A percentile compares a stretch with the other conserved stretches of the same genome.
Evolutionary conservation across 768 basidiomycete species (phyloP).

Genomic region (Leucocoprinus birnbaumii): DNA sequence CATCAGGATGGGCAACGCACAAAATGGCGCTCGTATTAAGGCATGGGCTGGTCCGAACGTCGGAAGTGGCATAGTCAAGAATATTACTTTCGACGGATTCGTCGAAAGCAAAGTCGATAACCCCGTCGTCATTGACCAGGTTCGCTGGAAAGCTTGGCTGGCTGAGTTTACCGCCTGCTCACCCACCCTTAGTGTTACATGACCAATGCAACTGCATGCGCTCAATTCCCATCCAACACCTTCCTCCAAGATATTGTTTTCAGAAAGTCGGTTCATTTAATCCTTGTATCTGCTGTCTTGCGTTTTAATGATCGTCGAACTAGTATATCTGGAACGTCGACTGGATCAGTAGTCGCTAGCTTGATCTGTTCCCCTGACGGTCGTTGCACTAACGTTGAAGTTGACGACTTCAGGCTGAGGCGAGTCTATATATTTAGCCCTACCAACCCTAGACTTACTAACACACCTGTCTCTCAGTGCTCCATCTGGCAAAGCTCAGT

Average conservation of each 20-base stretch:
- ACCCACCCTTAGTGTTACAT: slow-evolving; percentile 55
- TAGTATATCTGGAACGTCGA: slow-evolving; percentile 58
- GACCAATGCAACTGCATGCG: slow-evolving; percentile 42
- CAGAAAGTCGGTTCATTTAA: slow-evolving; percentile 33
- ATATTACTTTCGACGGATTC: slow-evolving; percentile 53
- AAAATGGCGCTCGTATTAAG: slow-evolving; percentile 70
- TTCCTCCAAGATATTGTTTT: slow-evolving; percentile 58
- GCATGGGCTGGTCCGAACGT: slow-evolving; percentile 61
- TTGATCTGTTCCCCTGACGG: slow-evolving; percentile 55
- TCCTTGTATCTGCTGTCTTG: background rate
- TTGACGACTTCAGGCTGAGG: slow-evolving; percentile 43
- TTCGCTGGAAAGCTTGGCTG: no score
- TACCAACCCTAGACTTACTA: background rate
- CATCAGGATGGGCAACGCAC: slow-evolving; percentile 56
- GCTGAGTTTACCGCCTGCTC: no score
- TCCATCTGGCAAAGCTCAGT: slow-evolving; percentile 41
- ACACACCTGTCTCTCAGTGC: slow-evolving; percentile 21
- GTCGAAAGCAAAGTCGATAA: slow-evolving; percentile 52
- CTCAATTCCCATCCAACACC: slow-evolving; percentile 53
- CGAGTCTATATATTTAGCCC: slow-evolving; percentile 22
- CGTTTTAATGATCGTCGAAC: background rate
- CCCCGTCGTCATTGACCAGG: slow-evolving; percentile 59
- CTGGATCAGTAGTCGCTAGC: slow-evolving; percentile 48
- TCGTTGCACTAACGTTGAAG: slow-evolving; percentile 46
- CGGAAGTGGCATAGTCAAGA: slow-evolving; percentile 55